Base-by-base conservation (phyloP, 169 alveolate genomes). In the Plasmodium falciparum region DNA sequence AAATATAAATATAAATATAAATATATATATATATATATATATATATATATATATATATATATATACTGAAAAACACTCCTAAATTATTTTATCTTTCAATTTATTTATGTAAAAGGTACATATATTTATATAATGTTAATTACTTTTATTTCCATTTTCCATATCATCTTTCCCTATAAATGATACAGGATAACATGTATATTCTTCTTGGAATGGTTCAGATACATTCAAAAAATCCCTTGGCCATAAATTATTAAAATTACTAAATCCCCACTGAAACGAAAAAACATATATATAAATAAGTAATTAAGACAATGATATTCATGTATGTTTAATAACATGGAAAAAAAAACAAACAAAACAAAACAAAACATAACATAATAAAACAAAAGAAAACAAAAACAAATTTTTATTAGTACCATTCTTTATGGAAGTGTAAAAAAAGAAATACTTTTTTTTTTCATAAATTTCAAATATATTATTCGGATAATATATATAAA, bases 111-210 rank as follows among this genome's bases (percentile, higher is more conserved):
- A 45, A 45, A 17, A 12, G 12, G 17, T 20, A 29, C 7, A 8
- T 26, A 89, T 24, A 26, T 20, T 39, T 26, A 63, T 15, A 52
- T 13, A 52, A 9, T 15, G 11, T n/a, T 52, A 20, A 17, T 12
- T 91, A 92, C 95, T 95, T 89, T 95, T 95, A 90, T 95, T 95
- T 56, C 97, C 97, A 54, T 92, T 89, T 70, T 95, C 97, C 95
- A 95, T 93, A 52, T 93, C 94, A 58, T 95, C 97, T 71, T 94
- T 92, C 58, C 97, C 97, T 50, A 95, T 88, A 89, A 95, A 95
- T 15, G 97, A 94, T 12, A 95, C 97, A 7, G 97, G 96, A 73
- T 93, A 95, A 29, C 97, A 95, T 26, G 96, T 94, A 78, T 95
- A 95, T 61, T 92, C 93, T 33, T 85, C 93, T 15, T 88, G 86